Evolutionary conservation across 225 moss, liverwort and hornwort genomes (phyloP).

Genomic region (Pseudisothecium myosuroides): DNA sequence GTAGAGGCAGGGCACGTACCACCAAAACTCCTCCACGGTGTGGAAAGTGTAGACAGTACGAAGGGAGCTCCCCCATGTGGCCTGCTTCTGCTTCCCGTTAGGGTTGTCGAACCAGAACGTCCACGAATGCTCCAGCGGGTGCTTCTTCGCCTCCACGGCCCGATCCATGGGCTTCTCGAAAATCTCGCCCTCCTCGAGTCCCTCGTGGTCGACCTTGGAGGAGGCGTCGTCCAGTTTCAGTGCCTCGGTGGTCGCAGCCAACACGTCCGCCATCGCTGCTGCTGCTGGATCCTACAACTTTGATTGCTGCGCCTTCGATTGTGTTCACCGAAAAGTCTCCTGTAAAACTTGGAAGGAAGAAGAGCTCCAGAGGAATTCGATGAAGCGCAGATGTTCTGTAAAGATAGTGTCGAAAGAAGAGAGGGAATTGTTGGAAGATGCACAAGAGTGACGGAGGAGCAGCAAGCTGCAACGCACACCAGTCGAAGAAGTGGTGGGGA

Average conservation of each 20-base stretch:
- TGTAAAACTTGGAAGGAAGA: too few relatives aligned
- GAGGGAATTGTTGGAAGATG: background rate
- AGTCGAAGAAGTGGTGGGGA: background rate
- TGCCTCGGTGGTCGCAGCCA: slow-evolving; percentile 22
- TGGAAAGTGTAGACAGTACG: slow-evolving; percentile 73
- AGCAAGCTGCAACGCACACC: background rate
- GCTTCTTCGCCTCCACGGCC: slow-evolving; percentile 38
- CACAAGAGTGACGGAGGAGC: background rate
- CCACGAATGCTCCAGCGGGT: slow-evolving; percentile 79
- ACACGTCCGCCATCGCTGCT: slow-evolving; percentile 22
- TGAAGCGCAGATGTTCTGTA: too few relatives aligned
- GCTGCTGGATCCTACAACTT: background rate
- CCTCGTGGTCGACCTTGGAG: slow-evolving; percentile 12
- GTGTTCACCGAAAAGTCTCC: background rate
- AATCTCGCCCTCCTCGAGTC: slow-evolving; percentile 35
- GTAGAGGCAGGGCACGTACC: slow-evolving; percentile 21
- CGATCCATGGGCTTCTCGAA: slow-evolving; percentile 5
- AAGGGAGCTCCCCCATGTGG: slow-evolving; percentile 78
- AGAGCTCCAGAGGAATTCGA: background rate
- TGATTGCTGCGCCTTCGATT: too few relatives aligned
- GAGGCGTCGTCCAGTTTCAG: slow-evolving; percentile 11
- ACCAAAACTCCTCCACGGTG: slow-evolving; percentile 94
- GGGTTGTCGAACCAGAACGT: slow-evolving; percentile 96
- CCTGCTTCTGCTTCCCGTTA: slow-evolving; percentile 77
- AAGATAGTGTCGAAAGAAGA: background rate